Conservation (phyloP, 1,139 yeast species). For the Kodamaea fungicola region DNA sequence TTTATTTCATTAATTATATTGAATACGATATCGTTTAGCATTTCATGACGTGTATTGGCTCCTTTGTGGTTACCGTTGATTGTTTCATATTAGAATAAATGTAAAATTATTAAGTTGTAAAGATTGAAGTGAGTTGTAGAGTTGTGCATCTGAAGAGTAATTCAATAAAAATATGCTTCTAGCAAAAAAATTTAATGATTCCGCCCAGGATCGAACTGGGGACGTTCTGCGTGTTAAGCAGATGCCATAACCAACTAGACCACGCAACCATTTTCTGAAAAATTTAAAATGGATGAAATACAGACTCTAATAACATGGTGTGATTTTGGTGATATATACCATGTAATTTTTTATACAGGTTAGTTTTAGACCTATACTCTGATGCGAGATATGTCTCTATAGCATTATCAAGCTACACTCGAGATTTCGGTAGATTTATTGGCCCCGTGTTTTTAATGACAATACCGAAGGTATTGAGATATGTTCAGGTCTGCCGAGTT, state of each 20-base stretch:
- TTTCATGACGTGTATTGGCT: conserved; percentile 5
- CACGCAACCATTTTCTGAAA: conserved; percentile 51
- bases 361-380: too few relatives aligned
- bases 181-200: conserved; percentile 46
- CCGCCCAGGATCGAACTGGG: conserved; percentile 99
- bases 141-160: background rate
- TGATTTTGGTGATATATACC: too few relatives aligned
- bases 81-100: conserved; percentile 5
- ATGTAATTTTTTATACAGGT: too few relatives aligned
- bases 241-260: conserved; percentile 99
- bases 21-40: conserved; percentile 5
- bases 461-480: too few relatives aligned
- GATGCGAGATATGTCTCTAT: too few relatives aligned
- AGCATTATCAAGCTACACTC: too few relatives aligned
- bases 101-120: background rate
- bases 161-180: background rate
- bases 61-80: conserved; percentile 3
- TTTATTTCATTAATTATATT: conserved; percentile 4
- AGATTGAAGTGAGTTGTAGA: background rate
- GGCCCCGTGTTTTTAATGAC: too few relatives aligned
- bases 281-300: too few relatives aligned
- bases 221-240: conserved; percentile 99
- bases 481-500: too few relatives aligned
- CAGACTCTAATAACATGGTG: too few relatives aligned
- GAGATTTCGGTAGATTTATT: too few relatives aligned